Conservation (phyloP, 805 yeast genomes). For the Saccharomycopsis guyanensis region DNA sequence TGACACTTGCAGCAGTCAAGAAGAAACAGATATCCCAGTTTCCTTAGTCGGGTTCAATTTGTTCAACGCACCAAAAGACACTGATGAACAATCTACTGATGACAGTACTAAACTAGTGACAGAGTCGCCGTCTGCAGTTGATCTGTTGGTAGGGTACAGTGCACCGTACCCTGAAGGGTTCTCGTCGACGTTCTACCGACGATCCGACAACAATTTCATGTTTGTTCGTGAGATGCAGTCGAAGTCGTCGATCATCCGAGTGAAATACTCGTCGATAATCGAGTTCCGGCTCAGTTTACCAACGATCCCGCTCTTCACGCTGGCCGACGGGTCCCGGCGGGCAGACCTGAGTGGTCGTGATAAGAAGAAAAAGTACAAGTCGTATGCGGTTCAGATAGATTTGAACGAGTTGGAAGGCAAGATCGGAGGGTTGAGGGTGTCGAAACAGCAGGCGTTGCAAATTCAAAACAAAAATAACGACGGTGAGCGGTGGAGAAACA, state of each 20-base stretch:
- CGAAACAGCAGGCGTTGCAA: slow-evolving; percentile 17
- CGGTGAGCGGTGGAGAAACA: not conserved
- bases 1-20: too few species aligned
- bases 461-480: not conserved
- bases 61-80: too few species aligned
- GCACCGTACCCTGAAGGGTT: slow-evolving; percentile 40
- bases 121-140: not conserved
- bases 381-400: slow-evolving; percentile 36
- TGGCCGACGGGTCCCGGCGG: too few species aligned
- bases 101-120: not conserved
- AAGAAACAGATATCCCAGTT: slow-evolving; percentile 13
- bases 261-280: slow-evolving; percentile 27
- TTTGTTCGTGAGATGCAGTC: slow-evolving; percentile 43
- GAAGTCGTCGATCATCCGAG: slow-evolving; percentile 35
- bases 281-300: slow-evolving; percentile 39
- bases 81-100: not conserved
- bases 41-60: slow-evolving; percentile 18
- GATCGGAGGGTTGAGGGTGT: slow-evolving; percentile 25
- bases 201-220: slow-evolving; percentile 44
- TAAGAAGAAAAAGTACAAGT: slow-evolving; percentile 27
- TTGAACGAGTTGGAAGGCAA: slow-evolving; percentile 35
- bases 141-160: not conserved
- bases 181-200: slow-evolving; percentile 40
- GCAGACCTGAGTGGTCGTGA: not conserved
- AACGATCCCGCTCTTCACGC: slow-evolving; percentile 22